These are phyloP conservation scores for Saccharomyces mikatae DNA, from an alignment of 805 yeast species.

Conservation along the genomic window DNA sequence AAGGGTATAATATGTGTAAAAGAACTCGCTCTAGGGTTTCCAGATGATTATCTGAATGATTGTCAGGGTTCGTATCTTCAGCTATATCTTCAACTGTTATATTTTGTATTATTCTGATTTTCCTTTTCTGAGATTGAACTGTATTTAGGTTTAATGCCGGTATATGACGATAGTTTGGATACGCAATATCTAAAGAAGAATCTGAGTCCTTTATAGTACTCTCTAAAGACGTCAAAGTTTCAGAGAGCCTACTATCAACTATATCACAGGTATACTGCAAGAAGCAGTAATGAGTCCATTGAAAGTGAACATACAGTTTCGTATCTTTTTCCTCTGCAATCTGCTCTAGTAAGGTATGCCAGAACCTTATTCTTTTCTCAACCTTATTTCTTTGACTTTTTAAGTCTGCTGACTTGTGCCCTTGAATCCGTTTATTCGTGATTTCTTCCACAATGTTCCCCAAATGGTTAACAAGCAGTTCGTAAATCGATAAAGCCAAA, in stretches of 20 bases:
- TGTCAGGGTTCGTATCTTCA: conserved; percentile 32
- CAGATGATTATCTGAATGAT: conserved; percentile 25
- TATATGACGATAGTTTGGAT: conserved; percentile 53
- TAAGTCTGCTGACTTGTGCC: conserved; percentile 26
- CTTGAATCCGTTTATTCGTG: conserved; percentile 25
- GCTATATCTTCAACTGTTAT: conserved; percentile 34
- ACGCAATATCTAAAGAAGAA: conserved; percentile 28
- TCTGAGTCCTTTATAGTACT: conserved; percentile 7
- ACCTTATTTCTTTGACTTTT: conserved; percentile 38
- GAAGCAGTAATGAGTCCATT: conserved; percentile 43
- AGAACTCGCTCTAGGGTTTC: conserved; percentile 41
- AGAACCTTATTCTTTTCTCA: conserved; percentile 38
- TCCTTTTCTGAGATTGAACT: conserved; percentile 57
- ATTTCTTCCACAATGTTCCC: conserved; percentile 29
- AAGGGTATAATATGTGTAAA: conserved; percentile 20
- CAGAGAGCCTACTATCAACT: conserved; percentile 28
- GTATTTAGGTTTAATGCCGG: conserved; percentile 45
- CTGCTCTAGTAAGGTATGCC: conserved; percentile 38
- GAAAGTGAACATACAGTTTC: conserved; percentile 29
- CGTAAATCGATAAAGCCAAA: conserved; percentile 34
- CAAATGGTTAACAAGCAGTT: conserved; percentile 39
- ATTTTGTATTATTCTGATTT: conserved; percentile 51
- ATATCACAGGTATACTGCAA: conserved; percentile 35
- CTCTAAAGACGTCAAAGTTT: conserved; percentile 20
- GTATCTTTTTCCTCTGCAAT: conserved; percentile 8